These are phyloP conservation scores for Coprinellus micaceus DNA, from an alignment of 768 basidiomycete species.

Conservation along the genomic window DNA sequence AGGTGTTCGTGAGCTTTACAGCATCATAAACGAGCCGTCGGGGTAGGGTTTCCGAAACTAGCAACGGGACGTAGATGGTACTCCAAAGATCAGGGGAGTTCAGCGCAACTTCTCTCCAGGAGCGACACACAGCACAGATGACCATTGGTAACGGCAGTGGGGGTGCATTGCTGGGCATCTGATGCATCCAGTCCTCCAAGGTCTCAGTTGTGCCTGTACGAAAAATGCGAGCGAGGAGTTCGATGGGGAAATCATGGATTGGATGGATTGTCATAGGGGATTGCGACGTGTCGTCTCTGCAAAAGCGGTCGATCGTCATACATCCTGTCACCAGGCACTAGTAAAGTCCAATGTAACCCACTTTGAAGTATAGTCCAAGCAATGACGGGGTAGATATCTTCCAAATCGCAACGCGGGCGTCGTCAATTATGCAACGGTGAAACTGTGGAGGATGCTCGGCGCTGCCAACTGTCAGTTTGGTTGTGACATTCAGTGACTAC, in stretches of 20 bases:
- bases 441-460: slow-evolving; percentile 3
- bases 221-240: slow-evolving; percentile 5
- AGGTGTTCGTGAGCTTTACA: slow-evolving; percentile 4
- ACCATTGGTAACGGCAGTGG: slow-evolving; percentile 20
- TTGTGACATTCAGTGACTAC: not conserved
- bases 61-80: slow-evolving; percentile 19
- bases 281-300: not conserved
- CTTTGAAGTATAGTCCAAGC: not conserved
- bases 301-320: not conserved
- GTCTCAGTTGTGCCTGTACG: not conserved
- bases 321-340: not conserved
- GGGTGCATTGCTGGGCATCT: not conserved
- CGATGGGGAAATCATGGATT: slow-evolving; percentile 6
- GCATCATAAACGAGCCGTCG: slow-evolving; percentile 1
- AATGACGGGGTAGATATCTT: not conserved
- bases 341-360: not conserved
- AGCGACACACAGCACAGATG: slow-evolving; percentile 39
- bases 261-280: not conserved
- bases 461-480: slow-evolving; percentile 1
- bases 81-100: slow-evolving; percentile 38
- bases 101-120: slow-evolving; percentile 37
- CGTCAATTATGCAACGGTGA: not conserved
- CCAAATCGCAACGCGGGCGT: not conserved
- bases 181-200: slow-evolving; percentile 1
- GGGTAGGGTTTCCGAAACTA: not conserved